Conservation (phyloP, 441 rosid genomes). For the Bruguiera hainesii region DNA sequence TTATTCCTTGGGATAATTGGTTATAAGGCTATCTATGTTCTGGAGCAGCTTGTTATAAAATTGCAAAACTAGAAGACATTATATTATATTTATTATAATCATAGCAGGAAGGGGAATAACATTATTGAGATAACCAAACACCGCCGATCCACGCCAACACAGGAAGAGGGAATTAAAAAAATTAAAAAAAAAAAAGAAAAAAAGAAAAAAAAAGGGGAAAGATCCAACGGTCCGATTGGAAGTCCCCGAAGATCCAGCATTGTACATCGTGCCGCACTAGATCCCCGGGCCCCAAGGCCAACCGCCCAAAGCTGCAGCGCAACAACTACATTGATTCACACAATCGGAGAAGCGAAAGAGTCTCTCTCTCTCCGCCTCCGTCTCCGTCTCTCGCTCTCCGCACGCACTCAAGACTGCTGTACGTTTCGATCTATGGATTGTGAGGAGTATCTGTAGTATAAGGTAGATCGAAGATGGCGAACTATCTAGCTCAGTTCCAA, state of each 20-base stretch:
- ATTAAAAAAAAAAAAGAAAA: too few relatives aligned
- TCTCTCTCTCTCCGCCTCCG: neutral
- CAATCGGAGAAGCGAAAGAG: slow-evolving; percentile 5
- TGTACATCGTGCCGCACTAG: neutral
- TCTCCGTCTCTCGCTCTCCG: neutral
- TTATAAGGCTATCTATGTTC: too few relatives aligned
- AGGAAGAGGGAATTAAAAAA: too few relatives aligned
- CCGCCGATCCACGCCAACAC: too few relatives aligned
- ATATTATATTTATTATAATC: too few relatives aligned
- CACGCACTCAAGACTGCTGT: neutral
- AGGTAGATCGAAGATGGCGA: slow-evolving; percentile 72
- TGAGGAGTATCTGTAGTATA: slow-evolving; percentile 4
- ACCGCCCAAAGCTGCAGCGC: neutral
- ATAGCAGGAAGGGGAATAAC: too few relatives aligned
- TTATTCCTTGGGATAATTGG: too few relatives aligned
- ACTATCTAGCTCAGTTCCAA: slow-evolving; percentile 88
- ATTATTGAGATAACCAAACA: too few relatives aligned
- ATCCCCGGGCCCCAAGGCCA: neutral
- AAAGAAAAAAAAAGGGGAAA: neutral
- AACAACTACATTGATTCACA: neutral
- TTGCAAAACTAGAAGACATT: too few relatives aligned
- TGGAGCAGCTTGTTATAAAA: too few relatives aligned
- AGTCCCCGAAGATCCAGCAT: neutral
- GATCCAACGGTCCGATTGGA: neutral
- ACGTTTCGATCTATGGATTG: slow-evolving; percentile 33